Base-by-base conservation (phyloP, 2,329 filamentous ascomycete genomes). In the Saccharata proteae region DNA sequence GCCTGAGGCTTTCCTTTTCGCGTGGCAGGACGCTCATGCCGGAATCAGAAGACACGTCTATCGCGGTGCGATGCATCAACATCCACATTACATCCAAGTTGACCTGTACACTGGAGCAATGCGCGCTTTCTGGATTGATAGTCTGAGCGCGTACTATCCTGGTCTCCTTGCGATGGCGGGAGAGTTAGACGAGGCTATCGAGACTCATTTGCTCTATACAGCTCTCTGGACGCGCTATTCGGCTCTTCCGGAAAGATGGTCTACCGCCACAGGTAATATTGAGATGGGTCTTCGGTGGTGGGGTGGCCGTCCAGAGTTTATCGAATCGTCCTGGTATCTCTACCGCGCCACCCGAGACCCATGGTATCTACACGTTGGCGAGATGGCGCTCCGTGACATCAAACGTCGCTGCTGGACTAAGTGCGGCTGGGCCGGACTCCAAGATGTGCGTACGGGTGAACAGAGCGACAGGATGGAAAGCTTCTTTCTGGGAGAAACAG, bases 401-500 rank as follows among this genome's bases (percentile, higher is more conserved):
- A 78, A 80, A 46, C 69, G 82, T 29, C 73, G 88, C 32, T 98
- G 90, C 57, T 85, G 83, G 74, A 84, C 85, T 1, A 70, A 73
- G 39, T 98, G 90, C 46, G 90, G 90, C 23, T 96, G 88, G 85
- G 82, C 88, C 10, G 88, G 88, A 1, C 65, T 96, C 23, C 56
- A 62, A 17, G 64, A 68, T 38, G 63, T 68, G 13, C 52, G 56
- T 6, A 62, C 51, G n/a, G 88, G 88, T 3, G 83, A 94, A 57
- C 74, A 84, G 55, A 82, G 74, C 43, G 86, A 98, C 52, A 79
- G 90, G 19, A 96, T 96, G 90, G 90, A 98, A 57, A 96, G 88
- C 52, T 98, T 96, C 65, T 96, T 96, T 48, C 67, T 98, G 1
- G 88, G 90, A 10, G 90, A 98, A 57, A 98, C 90, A 2, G 78